A percentile compares a stretch with the other conserved stretches of the same genome.
Evolutionary conservation across 805 yeast genomes (phyloP).

Genomic region (Suhomyces pyralidae): DNA sequence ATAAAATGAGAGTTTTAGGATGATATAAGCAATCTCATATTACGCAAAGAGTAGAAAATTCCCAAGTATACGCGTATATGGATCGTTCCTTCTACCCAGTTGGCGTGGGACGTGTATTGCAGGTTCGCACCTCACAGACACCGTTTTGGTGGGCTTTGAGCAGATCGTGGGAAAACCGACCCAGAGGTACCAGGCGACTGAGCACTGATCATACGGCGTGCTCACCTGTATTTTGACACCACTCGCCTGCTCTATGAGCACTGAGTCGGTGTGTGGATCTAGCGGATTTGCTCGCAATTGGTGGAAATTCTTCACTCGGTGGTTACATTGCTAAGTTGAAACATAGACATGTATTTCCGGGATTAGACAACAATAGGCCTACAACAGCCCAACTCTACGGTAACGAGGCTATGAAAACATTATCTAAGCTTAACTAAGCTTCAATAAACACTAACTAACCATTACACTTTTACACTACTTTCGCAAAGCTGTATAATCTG

Average conservation of each 20-base stretch:
- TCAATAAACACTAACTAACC: not conserved
- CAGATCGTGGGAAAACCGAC: not conserved
- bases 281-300: not conserved
- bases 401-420: too few species aligned
- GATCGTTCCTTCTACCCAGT: not conserved
- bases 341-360: too few species aligned
- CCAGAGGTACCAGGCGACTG: not conserved
- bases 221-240: not conserved
- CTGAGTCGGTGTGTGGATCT: not conserved
- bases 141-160: not conserved
- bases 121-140: not conserved
- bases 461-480: not conserved
- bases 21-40: not conserved
- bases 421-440: not conserved
- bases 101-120: not conserved
- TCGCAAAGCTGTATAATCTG: not conserved
- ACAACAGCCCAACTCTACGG: not conserved
- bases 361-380: not conserved
- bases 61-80: not conserved
- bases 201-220: not conserved
- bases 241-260: not conserved
- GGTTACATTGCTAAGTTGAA: too few species aligned
- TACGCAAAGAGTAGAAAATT: not conserved
- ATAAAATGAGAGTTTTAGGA: not conserved
- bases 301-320: not conserved